Evolutionary conservation across 306 rosid genomes (phyloP).

Genomic region (Psophocarpus tetragonolobus): DNA sequence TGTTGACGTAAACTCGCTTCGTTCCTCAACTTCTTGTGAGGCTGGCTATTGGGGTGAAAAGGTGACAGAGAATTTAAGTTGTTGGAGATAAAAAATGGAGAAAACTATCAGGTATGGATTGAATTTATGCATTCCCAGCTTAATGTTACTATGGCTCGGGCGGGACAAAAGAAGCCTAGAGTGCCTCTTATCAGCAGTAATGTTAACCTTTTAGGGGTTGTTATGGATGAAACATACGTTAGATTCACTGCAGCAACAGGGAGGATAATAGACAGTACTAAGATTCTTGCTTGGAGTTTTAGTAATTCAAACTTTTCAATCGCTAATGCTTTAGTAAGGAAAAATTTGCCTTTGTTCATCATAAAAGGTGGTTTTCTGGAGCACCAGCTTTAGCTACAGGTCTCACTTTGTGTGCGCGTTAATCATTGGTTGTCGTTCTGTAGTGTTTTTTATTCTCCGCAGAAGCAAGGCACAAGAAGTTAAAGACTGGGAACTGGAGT

Average conservation of each 20-base stretch:
- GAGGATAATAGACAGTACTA: slow-evolving; percentile 40
- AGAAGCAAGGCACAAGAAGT: slow-evolving; percentile 29
- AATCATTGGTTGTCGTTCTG: slow-evolving; percentile 31
- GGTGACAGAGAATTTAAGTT: slow-evolving; percentile 40
- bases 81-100: slow-evolving; percentile 44
- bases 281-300: slow-evolving; percentile 66
- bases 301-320: slow-evolving; percentile 59
- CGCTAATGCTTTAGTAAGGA: slow-evolving; percentile 54
- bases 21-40: slow-evolving; percentile 37
- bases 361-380: slow-evolving; percentile 34
- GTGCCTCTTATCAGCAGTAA: slow-evolving; percentile 51
- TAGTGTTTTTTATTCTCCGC: background rate
- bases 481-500: slow-evolving; percentile 71
- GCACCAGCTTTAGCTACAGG: slow-evolving; percentile 32
- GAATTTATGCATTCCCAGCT: slow-evolving; percentile 45
- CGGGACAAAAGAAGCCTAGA: slow-evolving; percentile 47
- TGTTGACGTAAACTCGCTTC: slow-evolving; percentile 50
- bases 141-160: slow-evolving; percentile 53
- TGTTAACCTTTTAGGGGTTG: slow-evolving; percentile 49
- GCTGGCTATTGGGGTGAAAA: slow-evolving; percentile 56
- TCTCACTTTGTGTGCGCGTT: slow-evolving; percentile 30
- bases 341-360: slow-evolving; percentile 49
- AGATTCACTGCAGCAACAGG: slow-evolving; percentile 58
- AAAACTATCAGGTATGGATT: slow-evolving; percentile 65
- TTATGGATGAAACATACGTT: slow-evolving; percentile 50